Percentiles rank a stretch among this genome's conserved stretches.
Conservation (phyloP, 306 rosid genomes). For the Urtica urens region DNA sequence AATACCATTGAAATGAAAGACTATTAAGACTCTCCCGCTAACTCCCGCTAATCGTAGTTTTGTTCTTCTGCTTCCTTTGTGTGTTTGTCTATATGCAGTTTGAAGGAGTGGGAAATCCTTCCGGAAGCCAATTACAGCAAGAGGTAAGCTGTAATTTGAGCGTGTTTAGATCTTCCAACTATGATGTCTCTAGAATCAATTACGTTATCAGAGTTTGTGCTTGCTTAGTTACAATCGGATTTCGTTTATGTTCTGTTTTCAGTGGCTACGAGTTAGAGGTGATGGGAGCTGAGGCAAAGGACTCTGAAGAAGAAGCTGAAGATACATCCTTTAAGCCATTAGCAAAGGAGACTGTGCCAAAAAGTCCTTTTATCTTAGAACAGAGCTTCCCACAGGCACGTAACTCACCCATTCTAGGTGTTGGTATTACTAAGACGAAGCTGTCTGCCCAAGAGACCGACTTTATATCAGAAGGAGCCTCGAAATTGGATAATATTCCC, state of each 20-base stretch:
- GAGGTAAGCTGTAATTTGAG: constrained; percentile 39
- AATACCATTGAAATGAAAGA: not conserved
- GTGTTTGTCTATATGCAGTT: constrained; percentile 40
- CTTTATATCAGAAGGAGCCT: constrained; percentile 12
- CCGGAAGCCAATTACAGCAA: constrained; percentile 57
- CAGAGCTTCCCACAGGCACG: constrained; percentile 12
- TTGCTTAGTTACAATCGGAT: too few species aligned
- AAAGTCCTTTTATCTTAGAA: constrained; percentile 36
- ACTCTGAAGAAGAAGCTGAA: constrained; percentile 77
- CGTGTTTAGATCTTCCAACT: constrained; percentile 18
- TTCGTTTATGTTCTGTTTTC: constrained; percentile 28
- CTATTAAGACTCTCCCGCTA: constrained; percentile 1
- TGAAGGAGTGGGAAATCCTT: constrained; percentile 67
- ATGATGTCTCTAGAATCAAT: too few species aligned
- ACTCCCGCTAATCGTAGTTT: constrained; percentile 8
- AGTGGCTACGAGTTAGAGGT: constrained; percentile 77
- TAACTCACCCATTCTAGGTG: constrained; percentile 25
- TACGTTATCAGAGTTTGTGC: too few species aligned
- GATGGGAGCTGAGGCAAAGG: constrained; percentile 74
- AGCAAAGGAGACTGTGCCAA: constrained; percentile 22
- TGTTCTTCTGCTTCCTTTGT: constrained; percentile 3
- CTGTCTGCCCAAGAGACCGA: not conserved
- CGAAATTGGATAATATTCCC: constrained; percentile 14
- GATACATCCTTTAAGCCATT: constrained; percentile 28
- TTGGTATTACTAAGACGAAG: constrained; percentile 4